phyloP scores from a whole-genome alignment of 73 alveolate genomes.

The Paramecium caudatum region DNA sequence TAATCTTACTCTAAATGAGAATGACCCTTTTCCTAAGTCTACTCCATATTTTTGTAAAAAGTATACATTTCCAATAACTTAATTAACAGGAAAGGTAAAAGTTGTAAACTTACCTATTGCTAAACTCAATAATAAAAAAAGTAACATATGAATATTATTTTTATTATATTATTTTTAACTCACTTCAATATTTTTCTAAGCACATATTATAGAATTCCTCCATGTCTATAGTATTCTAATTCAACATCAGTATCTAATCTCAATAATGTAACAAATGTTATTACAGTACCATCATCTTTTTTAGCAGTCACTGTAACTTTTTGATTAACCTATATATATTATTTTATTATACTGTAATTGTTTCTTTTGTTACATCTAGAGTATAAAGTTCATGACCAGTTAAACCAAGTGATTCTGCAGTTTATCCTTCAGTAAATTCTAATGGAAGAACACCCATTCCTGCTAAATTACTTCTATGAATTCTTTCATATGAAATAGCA shows the following conservation, averaged over 20 bases:
- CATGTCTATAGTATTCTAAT: conserved; percentile 87
- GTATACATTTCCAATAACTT: neutral
- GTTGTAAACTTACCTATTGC: neutral
- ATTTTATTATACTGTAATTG: conserved; percentile 74
- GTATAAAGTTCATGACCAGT: conserved; percentile 83
- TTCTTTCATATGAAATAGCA: conserved; percentile 92
- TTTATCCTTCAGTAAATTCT: conserved; percentile 88
- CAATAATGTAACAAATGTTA: conserved; percentile 75
- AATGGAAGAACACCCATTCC: conserved; percentile 97
- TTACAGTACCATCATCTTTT: conserved; percentile 78
- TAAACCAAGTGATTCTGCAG: conserved; percentile 88
- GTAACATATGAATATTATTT: conserved; percentile 25
- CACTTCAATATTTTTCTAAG: conserved; percentile 82
- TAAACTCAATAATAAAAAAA: neutral
- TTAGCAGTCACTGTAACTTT: conserved; percentile 70
- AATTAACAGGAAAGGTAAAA: conserved; percentile 28
- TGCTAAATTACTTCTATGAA: conserved; percentile 92
- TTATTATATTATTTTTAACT: neutral
- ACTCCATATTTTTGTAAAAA: conserved; percentile 47
- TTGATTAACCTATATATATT: conserved; percentile 55
- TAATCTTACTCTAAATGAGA: conserved; percentile 23
- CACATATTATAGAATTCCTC: conserved; percentile 94
- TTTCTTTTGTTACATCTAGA: conserved; percentile 79
- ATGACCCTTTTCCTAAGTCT: conserved; percentile 52
- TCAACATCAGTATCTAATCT: conserved; percentile 95